Evolutionary conservation across 1,284 basidiomycete species (phyloP), one percentile per base, ranked within the genome.

Genomic region (Cronartium quercuum): DNA sequence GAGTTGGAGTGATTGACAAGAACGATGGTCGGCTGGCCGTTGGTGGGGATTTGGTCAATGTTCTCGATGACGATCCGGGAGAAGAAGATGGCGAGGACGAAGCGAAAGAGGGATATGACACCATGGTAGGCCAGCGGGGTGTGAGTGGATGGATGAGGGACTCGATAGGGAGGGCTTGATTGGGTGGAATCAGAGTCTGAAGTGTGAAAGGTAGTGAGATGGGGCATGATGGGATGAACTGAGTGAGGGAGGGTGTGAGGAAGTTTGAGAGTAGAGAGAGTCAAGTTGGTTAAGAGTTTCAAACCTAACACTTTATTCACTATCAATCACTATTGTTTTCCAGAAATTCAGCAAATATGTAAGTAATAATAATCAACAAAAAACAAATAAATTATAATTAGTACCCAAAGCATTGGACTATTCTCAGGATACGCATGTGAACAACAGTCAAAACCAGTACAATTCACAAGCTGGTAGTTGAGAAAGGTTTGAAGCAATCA

Each of bases 61-160:
- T 90, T 90, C 81, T 93, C 91, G 21, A 93, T 86, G n/a, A 92
- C 90, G 73, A 93, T 91, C 10, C 88, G 87, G 1, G 90, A 90
- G 81, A 92, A 92, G 83, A 92, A 92, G 77, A 92, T 90, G 80
- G 90, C 90, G 78, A 92, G 86, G 1, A 91, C 90, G 77, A 91
- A 89, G 78, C 86, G 86, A 81, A 90, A 91, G 34, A 90, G 83
- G 18, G 69, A 73, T 37, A 73, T 73, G 69, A 73, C 69, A 7
- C 47, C 62, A 73, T 57, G 51, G 37, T 73, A 73, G 5, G 69
- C 68, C 9, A 70, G 51, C 42, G 68, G 68, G 4, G 68, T 70
- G 35, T 70, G 41, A 18, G 68, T 70, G n/a, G 68, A 61, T 9
- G 47, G 62, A 15, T 70, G 13, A 21, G 60, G 60, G 9, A 70